These are phyloP conservation scores for Kewa caespitosa DNA, from an alignment of 179 eudicot genomes.

Conservation along the genomic window DNA sequence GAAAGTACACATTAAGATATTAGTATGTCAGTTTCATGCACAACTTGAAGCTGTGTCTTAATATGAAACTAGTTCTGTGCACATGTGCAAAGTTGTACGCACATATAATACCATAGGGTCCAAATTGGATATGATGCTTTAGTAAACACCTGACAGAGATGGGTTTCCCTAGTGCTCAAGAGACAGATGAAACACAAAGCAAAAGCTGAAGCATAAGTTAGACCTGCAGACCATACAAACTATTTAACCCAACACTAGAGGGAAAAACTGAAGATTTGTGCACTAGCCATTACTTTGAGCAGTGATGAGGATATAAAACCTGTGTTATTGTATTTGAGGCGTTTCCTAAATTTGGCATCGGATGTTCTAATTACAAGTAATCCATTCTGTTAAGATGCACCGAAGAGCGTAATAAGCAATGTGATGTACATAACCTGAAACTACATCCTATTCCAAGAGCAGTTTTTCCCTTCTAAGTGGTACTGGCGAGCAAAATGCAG, in stretches of 20 bases:
- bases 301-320: not conserved
- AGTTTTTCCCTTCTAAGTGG: not conserved
- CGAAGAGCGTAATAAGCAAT: not conserved
- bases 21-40: not conserved
- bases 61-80: not conserved
- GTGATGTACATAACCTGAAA: not conserved
- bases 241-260: no score
- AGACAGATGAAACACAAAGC: not conserved
- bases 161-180: not conserved
- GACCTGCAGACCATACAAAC: no score
- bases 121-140: not conserved
- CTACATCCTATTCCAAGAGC: not conserved
- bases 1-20: not conserved
- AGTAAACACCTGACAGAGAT: not conserved
- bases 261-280: not conserved
- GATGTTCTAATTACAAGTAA: conserved; percentile 7
- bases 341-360: not conserved
- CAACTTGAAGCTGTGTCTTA: not conserved
- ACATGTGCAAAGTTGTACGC: not conserved
- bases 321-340: not conserved
- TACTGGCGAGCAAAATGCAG: not conserved
- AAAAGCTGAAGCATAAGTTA: no score
- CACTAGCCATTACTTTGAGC: not conserved
- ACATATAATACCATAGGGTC: no score
- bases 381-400: not conserved